Evolutionary conservation across 2,329 filamentous ascomycete species (phyloP), one percentile per base, ranked within the genome.

Genomic region (Ploettnerulaceae sp.): DNA sequence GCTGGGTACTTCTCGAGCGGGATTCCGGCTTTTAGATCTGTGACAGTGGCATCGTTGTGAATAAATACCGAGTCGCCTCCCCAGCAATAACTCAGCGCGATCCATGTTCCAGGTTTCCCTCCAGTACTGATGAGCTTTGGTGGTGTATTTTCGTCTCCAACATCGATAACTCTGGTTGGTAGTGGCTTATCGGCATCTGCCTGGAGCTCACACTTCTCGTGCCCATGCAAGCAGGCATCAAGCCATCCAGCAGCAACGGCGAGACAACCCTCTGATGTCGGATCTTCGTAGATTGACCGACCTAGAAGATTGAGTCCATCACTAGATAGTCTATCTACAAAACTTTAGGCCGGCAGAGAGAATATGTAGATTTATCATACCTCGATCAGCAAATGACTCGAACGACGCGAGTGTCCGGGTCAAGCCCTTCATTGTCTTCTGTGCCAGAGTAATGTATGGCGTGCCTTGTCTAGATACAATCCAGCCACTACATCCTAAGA

Each of bases 71-170:
- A 47, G 5, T 47, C 43, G 20, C 39, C 44, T 44, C 52, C 52
- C 50, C 49, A 55, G 39, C 49, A 55, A 31, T 55, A 53, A 26
- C 51, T 53, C n/a, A 56, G 37, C n/a, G 53, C 51, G 9, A 51
- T 42, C 39, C 36, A 56, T 5, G n/a, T 29, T 2, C 37, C 51
- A 22, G 7, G 17, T 12, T 29, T 44, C 3, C 42, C 43, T 6
- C 24, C 28, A 21, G 36, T 49, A 5, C 22, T 41, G 1, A 56
- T 36, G 18, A 53, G 47, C 17, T 42, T 47, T 6, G 48, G 47
- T 29, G 37, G 29, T 4, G 8, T 25, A 5, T 35, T 34, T n/a
- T 51, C 35, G 20, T 41, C 18, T 24, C 53, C 53, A 32, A 55
- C 50, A 17, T 55, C 35, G 18, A 55, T 53, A 3, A 51, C 47